Conservation (phyloP, 345 rosid species). For the Psidium friedrichsthalianum region DNA sequence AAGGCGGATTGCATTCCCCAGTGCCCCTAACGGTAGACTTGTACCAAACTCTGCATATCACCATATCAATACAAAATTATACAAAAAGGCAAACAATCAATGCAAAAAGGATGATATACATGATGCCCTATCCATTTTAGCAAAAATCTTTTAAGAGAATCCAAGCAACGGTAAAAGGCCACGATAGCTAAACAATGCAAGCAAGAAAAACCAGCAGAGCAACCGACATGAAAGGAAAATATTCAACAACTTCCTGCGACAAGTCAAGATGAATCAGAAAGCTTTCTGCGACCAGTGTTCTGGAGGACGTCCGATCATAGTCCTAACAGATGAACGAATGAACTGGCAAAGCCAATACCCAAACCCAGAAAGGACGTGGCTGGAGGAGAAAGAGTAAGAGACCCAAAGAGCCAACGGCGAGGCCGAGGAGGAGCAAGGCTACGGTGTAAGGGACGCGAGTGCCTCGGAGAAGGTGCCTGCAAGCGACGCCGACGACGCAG, state of each 20-base stretch:
- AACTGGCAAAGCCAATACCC: not conserved
- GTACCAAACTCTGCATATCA: conserved; percentile 64
- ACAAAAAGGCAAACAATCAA: not conserved
- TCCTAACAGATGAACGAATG: not conserved
- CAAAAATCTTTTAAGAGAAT: not conserved
- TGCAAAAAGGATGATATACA: not conserved
- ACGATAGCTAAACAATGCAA: not conserved
- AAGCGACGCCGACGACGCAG: not conserved
- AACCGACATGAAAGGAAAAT: not conserved
- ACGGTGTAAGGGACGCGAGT: not conserved
- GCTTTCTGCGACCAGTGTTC: not conserved
- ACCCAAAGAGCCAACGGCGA: not conserved
- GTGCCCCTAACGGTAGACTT: conserved; percentile 46
- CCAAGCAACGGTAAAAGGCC: not conserved
- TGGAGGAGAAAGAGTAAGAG: not conserved
- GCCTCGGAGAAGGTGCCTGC: not conserved
- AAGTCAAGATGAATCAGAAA: not conserved
- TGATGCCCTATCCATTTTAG: not conserved
- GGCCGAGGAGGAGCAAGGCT: not conserved
- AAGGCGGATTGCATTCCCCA: conserved; percentile 74
- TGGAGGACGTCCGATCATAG: not conserved
- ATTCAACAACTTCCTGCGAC: not conserved
- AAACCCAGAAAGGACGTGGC: not conserved
- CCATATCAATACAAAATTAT: not conserved
- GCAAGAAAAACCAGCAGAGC: not conserved